Evolutionary conservation across 192 early-diverging fungal genomes (phyloP).

Genomic region (Coemansia sp.): DNA sequence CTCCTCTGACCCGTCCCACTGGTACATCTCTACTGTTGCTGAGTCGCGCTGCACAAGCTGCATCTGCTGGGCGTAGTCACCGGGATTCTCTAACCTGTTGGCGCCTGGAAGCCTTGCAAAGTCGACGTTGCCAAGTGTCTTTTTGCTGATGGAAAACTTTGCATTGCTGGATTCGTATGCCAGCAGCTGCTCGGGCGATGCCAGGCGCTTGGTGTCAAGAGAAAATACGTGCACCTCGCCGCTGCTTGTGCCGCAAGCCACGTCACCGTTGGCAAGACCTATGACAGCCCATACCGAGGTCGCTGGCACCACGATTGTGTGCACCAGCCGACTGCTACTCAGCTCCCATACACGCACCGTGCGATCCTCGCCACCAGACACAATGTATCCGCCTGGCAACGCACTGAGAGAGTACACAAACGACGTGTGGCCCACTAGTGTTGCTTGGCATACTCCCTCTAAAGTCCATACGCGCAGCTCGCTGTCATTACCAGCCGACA

Average conservation of each 20-base stretch:
- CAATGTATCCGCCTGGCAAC: constrained; percentile 72
- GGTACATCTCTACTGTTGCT: constrained; percentile 76
- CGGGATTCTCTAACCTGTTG: constrained; percentile 67
- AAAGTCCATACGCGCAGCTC: constrained; percentile 80
- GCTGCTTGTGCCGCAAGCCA: constrained; percentile 82
- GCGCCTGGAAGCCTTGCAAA: constrained; percentile 73
- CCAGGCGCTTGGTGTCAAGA: constrained; percentile 56
- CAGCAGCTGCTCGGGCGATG: constrained; percentile 40
- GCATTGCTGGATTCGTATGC: constrained; percentile 48
- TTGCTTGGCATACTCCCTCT: constrained; percentile 65
- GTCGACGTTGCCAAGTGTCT: constrained; percentile 72
- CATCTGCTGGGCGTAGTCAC: constrained; percentile 76
- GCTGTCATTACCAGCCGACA: constrained; percentile 88
- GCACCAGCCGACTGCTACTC: constrained; percentile 62
- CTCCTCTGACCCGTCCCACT: constrained; percentile 65
- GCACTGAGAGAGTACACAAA: constrained; percentile 83
- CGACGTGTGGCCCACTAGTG: constrained; percentile 82
- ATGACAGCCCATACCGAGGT: constrained; percentile 91
- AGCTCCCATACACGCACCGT: constrained; percentile 81
- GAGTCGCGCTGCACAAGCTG: constrained; percentile 82
- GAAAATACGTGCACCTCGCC: constrained; percentile 81
- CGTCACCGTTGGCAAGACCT: constrained; percentile 73
- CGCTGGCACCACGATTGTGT: constrained; percentile 83
- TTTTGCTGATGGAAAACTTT: constrained; percentile 41
- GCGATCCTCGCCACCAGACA: constrained; percentile 93